These are phyloP conservation scores for Lavandula angustifolia DNA, from an alignment of 257 asterid genomes.

Conservation along the genomic window DNA sequence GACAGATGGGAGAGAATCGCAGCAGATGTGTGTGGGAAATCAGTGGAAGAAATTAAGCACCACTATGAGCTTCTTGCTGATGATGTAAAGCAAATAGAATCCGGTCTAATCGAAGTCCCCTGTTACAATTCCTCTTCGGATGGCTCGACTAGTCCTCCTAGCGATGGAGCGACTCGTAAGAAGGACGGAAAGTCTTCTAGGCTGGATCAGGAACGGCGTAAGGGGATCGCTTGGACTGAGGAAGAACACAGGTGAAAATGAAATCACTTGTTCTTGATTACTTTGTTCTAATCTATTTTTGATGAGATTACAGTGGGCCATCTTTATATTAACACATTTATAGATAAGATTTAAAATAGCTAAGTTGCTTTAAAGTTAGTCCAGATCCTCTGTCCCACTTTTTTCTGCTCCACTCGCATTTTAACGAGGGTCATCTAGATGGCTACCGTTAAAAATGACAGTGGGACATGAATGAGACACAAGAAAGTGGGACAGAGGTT, in stretches of 20 bases:
- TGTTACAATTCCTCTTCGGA: slow-evolving; percentile 57
- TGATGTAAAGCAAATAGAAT: slow-evolving; percentile 70
- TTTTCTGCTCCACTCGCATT: neutral
- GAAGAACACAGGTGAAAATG: slow-evolving; percentile 81
- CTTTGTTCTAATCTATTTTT: slow-evolving; percentile 11
- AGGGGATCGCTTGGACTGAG: slow-evolving; percentile 96
- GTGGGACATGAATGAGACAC: too few species aligned
- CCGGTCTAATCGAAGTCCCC: slow-evolving; percentile 69
- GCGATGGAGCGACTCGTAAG: slow-evolving; percentile 53
- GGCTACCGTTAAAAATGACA: too few species aligned
- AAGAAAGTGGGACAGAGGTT: too few species aligned
- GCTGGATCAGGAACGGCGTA: slow-evolving; percentile 85
- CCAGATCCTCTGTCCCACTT: too few species aligned
- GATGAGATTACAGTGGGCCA: slow-evolving; percentile 7
- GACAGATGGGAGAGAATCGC: slow-evolving; percentile 90
- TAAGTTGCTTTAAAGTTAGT: neutral
- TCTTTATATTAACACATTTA: neutral
- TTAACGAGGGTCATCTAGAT: too few species aligned
- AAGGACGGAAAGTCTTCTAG: slow-evolving; percentile 58
- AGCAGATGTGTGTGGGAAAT: slow-evolving; percentile 71
- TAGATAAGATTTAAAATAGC: neutral
- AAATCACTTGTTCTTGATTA: slow-evolving; percentile 11
- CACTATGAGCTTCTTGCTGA: slow-evolving; percentile 79
- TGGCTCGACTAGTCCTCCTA: slow-evolving; percentile 50
- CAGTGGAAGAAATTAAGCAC: slow-evolving; percentile 61